Conservation (phyloP, 192 early-diverging fungal genomes). For the Linnemannia elongata region DNA sequence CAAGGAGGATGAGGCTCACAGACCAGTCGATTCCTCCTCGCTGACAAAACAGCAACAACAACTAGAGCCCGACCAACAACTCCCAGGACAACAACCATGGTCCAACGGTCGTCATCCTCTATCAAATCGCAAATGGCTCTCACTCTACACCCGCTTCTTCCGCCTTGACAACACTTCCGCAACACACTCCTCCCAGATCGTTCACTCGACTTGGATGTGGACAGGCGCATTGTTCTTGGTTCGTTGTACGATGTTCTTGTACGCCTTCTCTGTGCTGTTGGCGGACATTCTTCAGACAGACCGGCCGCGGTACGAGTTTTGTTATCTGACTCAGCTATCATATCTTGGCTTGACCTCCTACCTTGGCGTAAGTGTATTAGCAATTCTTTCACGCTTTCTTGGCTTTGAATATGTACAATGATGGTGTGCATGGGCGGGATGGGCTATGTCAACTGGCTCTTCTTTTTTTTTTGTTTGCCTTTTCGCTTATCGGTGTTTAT, state of each 20-base stretch:
- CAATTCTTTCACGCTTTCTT: too few species aligned
- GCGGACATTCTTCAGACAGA: slow-evolving; percentile 36
- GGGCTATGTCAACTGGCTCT: too few species aligned
- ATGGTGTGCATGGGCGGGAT: too few species aligned
- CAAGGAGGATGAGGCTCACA: neutral
- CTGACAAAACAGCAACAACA: neutral
- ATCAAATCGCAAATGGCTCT: neutral
- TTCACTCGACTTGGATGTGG: slow-evolving; percentile 30
- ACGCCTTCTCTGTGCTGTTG: slow-evolving; percentile 20
- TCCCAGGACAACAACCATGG: neutral
- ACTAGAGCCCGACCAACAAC: neutral
- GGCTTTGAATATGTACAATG: too few species aligned
- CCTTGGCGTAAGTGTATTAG: slow-evolving; percentile 42
- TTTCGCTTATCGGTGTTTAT: too few species aligned
- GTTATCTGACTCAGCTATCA: slow-evolving; percentile 52
- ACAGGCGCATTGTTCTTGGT: slow-evolving; percentile 22
- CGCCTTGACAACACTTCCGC: slow-evolving; percentile 9
- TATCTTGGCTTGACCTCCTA: slow-evolving; percentile 46
- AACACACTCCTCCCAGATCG: slow-evolving; percentile 24
- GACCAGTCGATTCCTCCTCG: neutral
- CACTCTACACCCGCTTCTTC: slow-evolving; percentile 44
- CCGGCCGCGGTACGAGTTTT: slow-evolving; percentile 34
- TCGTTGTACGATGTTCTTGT: slow-evolving; percentile 21
- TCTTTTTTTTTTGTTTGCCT: too few species aligned
- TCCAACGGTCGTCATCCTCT: neutral